Percentiles rank a stretch among this genome's conserved stretches.
phyloP scores from a whole-genome alignment of 495 filamentous ascomycete species.

The Hyphodiscus hymeniophilus region DNA sequence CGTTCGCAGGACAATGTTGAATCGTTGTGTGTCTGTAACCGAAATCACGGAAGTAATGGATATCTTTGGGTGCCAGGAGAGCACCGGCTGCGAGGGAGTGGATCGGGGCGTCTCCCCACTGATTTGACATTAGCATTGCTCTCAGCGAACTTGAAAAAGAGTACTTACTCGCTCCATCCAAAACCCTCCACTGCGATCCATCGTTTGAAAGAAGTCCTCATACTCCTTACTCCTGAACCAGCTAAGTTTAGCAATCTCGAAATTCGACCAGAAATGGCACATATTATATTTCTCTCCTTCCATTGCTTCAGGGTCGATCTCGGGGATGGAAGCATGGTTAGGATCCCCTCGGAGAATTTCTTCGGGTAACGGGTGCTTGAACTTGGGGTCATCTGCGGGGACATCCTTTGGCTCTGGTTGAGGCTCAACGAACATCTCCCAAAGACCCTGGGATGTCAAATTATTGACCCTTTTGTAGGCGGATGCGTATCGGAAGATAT shows the following conservation, averaged over 20 bases:
- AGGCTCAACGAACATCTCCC: slow-evolving; percentile 96
- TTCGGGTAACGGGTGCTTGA: slow-evolving; percentile 69
- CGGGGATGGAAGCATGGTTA: slow-evolving; percentile 58
- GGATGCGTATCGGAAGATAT: slow-evolving; percentile 99
- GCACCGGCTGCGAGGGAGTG: slow-evolving; percentile 94
- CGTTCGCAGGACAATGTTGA: slow-evolving; percentile 97
- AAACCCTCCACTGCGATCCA: slow-evolving; percentile 96
- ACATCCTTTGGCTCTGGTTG: slow-evolving; percentile 41
- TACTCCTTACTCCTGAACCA: slow-evolving; percentile 97
- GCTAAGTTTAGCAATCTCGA: slow-evolving; percentile 90
- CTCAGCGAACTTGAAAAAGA: slow-evolving; percentile 4
- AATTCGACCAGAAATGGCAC: slow-evolving; percentile 99
- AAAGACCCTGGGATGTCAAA: slow-evolving; percentile 82
- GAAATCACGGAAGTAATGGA: slow-evolving; percentile 99
- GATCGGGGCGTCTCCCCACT: slow-evolving; percentile 99
- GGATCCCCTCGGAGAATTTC: slow-evolving; percentile 75
- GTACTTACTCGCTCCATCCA: slow-evolving; percentile 92
- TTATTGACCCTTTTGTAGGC: slow-evolving; percentile 94
- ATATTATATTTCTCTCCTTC: slow-evolving; percentile 98
- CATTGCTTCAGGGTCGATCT: slow-evolving; percentile 90
- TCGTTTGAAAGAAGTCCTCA: slow-evolving; percentile 98
- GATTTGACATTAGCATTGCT: slow-evolving; percentile 25
- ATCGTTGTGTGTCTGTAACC: slow-evolving; percentile 98
- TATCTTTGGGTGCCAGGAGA: slow-evolving; percentile 71
- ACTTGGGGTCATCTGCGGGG: slow-evolving; percentile 48